A percentile compares a stretch with the other conserved stretches of the same genome.
phyloP scores from a whole-genome alignment of 2,329 filamentous ascomycete species.

The Pseudophaeomoniella oleicola region DNA sequence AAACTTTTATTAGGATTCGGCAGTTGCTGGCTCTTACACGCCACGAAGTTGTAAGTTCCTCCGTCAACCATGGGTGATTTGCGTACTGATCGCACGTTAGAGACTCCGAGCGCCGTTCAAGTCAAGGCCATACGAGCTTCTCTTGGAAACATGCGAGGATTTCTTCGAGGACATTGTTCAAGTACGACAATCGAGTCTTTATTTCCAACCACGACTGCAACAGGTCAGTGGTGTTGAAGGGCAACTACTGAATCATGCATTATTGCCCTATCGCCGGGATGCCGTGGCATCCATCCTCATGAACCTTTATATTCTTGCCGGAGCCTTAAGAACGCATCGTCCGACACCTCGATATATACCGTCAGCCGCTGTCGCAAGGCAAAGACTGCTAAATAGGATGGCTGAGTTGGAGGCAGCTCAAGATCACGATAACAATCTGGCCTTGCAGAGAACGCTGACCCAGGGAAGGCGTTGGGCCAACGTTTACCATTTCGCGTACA shows the following conservation, averaged over 20 bases:
- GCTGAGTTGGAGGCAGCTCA: conserved; percentile 30
- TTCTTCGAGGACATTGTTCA: conserved; percentile 47
- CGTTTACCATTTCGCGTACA: conserved; percentile 33
- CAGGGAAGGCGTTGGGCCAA: conserved; percentile 36
- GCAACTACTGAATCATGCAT: conserved; percentile 20
- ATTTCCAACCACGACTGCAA: conserved; percentile 40
- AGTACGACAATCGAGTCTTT: conserved; percentile 42
- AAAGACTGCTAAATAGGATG: conserved; percentile 37
- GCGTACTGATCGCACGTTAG: not conserved
- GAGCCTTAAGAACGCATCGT: conserved; percentile 34
- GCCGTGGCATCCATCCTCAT: conserved; percentile 43
- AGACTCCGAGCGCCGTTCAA: conserved; percentile 41
- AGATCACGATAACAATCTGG: conserved; percentile 1
- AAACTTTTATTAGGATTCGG: conserved; percentile 44
- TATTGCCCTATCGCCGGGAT: conserved; percentile 39
- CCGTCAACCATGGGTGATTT: not conserved
- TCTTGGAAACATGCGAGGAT: conserved; percentile 40
- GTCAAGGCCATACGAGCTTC: conserved; percentile 39
- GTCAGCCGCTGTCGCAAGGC: conserved; percentile 38
- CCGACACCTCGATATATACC: conserved; percentile 36
- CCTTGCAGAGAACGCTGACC: conserved; percentile 11
- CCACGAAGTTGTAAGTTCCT: conserved; percentile 33
- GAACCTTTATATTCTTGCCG: conserved; percentile 44
- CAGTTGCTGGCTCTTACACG: conserved; percentile 42
- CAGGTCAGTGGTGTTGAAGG: conserved; percentile 34